phyloP scores from a whole-genome alignment of 768 basidiomycete genomes.

The Leucogyrophana mollusca region DNA sequence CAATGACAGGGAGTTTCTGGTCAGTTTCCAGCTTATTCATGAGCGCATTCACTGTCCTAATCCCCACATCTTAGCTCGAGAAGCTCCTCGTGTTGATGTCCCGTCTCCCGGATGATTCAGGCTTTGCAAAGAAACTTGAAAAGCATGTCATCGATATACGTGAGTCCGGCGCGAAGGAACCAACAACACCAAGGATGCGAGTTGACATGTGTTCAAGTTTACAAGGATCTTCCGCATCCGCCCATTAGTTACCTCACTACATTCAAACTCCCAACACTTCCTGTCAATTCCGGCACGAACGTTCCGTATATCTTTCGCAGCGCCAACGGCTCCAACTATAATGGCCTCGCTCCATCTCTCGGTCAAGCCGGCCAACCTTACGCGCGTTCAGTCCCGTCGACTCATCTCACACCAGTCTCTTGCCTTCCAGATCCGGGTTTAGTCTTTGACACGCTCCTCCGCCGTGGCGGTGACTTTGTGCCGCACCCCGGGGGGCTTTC shows the following conservation, averaged over 20 bases:
- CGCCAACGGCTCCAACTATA: slow-evolving; percentile 63
- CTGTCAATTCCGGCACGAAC: slow-evolving; percentile 4
- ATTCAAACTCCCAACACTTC: slow-evolving; percentile 5
- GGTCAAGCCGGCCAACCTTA: slow-evolving; percentile 65
- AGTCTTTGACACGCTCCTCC: slow-evolving; percentile 71
- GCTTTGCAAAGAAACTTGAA: slow-evolving; percentile 39
- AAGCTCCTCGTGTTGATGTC: slow-evolving; percentile 61
- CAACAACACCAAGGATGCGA: too few species aligned
- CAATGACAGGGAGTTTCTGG: slow-evolving; percentile 64
- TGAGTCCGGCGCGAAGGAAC: slow-evolving; percentile 36
- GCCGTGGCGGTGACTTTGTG: slow-evolving; percentile 36
- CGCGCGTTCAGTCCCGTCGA: slow-evolving; percentile 62
- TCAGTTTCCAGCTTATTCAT: slow-evolving; percentile 26
- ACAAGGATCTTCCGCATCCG: slow-evolving; percentile 80
- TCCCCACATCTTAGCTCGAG: slow-evolving; percentile 51
- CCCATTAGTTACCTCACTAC: slow-evolving; percentile 50
- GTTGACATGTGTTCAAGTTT: slow-evolving; percentile 48
- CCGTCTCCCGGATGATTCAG: slow-evolving; percentile 34
- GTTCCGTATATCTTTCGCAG: slow-evolving; percentile 53
- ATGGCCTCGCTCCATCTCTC: slow-evolving; percentile 49
- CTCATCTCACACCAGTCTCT: slow-evolving; percentile 37
- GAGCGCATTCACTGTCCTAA: background rate
- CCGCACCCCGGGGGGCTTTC: slow-evolving; percentile 71
- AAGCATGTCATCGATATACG: slow-evolving; percentile 51
- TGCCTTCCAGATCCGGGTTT: slow-evolving; percentile 63